Conservation (phyloP, 805 yeast genomes). For the Candida yuanshanica region DNA sequence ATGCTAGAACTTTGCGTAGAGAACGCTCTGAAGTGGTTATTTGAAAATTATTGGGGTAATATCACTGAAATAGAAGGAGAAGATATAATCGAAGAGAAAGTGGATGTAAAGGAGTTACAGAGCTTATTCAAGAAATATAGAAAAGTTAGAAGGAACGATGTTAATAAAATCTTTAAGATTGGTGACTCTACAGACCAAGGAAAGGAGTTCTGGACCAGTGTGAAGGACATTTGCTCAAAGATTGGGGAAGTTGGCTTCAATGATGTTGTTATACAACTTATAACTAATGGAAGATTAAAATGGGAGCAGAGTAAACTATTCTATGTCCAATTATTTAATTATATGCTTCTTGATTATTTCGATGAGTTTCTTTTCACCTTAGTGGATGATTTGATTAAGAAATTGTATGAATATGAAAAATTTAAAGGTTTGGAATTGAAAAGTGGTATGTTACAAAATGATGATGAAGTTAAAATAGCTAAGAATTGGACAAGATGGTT, state of each 20-base stretch:
- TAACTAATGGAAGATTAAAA: constrained; percentile 26
- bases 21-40: constrained; percentile 72
- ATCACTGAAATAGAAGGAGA: constrained; percentile 8
- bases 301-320: constrained; percentile 23
- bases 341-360: constrained; percentile 10
- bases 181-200: constrained; percentile 42
- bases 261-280: constrained; percentile 28
- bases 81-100: constrained; percentile 20
- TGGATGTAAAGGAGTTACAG: constrained; percentile 28
- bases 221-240: constrained; percentile 22
- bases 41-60: constrained; percentile 64
- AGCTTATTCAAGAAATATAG: constrained; percentile 41
- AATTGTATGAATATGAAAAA: constrained; percentile 12
- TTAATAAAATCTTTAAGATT: constrained; percentile 31
- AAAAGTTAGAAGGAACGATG: constrained; percentile 41
- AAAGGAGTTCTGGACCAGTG: constrained; percentile 35
- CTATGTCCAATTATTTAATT: constrained; percentile 24
- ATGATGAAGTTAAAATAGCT: constrained; percentile 6
- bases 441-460: neutral
- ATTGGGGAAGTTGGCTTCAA: constrained; percentile 19
- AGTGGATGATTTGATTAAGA: constrained; percentile 10
- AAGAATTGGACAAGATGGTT: constrained; percentile 16
- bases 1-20: constrained; percentile 55
- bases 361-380: constrained; percentile 19
- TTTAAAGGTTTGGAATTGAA: constrained; percentile 2